These are phyloP conservation scores for Xylaria palmicola DNA, from an alignment of 495 filamentous ascomycete species.

Conservation along the genomic window DNA sequence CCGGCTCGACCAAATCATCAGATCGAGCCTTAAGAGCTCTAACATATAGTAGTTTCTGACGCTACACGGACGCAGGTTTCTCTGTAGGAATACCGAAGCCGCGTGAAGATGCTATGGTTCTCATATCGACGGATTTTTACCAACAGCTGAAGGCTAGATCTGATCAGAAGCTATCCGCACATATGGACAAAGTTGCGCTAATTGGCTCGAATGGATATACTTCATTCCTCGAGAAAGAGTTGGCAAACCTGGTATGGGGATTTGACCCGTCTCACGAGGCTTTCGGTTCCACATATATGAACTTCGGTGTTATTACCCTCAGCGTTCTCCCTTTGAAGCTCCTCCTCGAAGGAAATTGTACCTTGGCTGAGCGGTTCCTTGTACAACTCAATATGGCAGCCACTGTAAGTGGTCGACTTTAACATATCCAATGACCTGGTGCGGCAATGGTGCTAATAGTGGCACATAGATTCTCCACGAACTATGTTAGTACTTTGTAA, in stretches of 20 bases:
- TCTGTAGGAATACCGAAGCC: not conserved
- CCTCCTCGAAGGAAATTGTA: not conserved
- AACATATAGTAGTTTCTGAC: not conserved
- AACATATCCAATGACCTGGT: too few relatives aligned
- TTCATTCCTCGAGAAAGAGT: too few relatives aligned
- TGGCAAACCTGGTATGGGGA: not conserved
- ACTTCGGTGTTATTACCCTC: not conserved
- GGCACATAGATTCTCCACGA: constrained; percentile 4
- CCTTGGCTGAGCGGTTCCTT: not conserved
- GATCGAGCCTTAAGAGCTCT: not conserved
- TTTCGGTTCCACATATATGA: too few relatives aligned
- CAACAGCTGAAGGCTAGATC: not conserved
- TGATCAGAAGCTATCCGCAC: not conserved
- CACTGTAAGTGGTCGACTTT: constrained; percentile 3
- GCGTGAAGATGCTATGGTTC: not conserved
- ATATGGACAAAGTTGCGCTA: not conserved
- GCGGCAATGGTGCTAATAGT: not conserved
- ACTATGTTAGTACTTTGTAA: not conserved
- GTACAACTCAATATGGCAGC: not conserved
- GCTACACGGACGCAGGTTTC: not conserved
- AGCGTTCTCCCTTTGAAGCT: too few relatives aligned
- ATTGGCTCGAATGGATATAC: not conserved
- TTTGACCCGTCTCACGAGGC: too few relatives aligned
- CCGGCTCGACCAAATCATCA: not conserved
- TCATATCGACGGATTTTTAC: not conserved